Evolutionary conservation across 352 stramenopile genomes (phyloP).

Genomic region (Aphanomyces invadans): DNA sequence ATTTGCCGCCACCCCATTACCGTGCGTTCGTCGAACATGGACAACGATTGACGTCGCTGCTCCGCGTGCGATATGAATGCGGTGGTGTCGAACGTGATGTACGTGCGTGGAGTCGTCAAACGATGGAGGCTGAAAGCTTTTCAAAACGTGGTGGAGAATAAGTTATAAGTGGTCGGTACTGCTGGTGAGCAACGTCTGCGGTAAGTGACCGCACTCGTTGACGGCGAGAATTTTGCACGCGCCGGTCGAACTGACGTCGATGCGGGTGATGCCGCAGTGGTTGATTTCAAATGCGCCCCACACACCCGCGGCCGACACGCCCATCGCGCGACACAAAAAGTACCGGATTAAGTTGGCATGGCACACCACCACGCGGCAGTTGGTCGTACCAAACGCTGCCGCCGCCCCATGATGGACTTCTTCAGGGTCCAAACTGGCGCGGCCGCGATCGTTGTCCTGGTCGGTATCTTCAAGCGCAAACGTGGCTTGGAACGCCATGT

Average conservation of each 20-base stretch:
- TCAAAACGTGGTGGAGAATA: neutral
- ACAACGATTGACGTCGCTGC: no score
- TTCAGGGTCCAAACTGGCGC: conserved; percentile 33
- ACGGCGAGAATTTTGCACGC: conserved; percentile 65
- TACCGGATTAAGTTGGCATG: conserved; percentile 80
- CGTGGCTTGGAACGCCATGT: conserved; percentile 47
- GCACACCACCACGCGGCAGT: conserved; percentile 56
- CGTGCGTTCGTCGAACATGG: no score
- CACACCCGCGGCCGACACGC: conserved; percentile 42
- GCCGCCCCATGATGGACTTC: no score
- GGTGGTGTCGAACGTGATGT: no score
- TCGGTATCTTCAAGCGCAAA: conserved; percentile 30
- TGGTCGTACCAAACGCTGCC: conserved; percentile 32
- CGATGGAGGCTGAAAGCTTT: no score
- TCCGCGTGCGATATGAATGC: no score
- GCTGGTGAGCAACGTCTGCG: conserved; percentile 68
- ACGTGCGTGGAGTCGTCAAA: no score
- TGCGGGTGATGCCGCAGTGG: conserved; percentile 69
- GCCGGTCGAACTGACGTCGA: conserved; percentile 58
- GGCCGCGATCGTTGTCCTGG: conserved; percentile 19
- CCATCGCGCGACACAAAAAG: conserved; percentile 67
- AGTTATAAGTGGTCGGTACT: conserved; percentile 65
- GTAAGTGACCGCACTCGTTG: conserved; percentile 74
- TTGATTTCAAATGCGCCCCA: conserved; percentile 85
- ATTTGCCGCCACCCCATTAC: no score